phyloP scores from a whole-genome alignment of 257 asterid species.

The Craterostigma plantagineum region DNA sequence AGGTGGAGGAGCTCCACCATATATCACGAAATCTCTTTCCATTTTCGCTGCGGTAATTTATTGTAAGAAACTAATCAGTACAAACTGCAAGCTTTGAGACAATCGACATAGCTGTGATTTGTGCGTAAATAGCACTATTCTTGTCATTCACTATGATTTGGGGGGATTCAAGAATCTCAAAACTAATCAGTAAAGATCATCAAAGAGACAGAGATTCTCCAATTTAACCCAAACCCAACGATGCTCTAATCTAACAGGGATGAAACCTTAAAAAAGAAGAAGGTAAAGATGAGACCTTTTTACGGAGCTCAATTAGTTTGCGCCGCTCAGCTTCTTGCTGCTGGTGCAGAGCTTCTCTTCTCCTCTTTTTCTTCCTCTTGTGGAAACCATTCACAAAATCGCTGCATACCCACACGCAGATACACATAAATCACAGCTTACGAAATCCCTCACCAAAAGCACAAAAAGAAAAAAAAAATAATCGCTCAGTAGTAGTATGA shows the following conservation, averaged over 20 bases:
- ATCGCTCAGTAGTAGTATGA: not conserved
- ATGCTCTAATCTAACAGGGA: too few relatives aligned
- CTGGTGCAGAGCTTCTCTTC: slow-evolving; percentile 68
- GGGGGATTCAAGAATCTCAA: too few relatives aligned
- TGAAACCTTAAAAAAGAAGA: not conserved
- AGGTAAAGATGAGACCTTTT: slow-evolving; percentile 33
- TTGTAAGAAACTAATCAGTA: slow-evolving; percentile 5
- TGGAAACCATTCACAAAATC: slow-evolving; percentile 89
- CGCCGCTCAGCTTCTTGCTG: slow-evolving; percentile 51
- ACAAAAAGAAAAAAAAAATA: not conserved
- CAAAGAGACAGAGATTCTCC: too few relatives aligned
- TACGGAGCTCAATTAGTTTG: slow-evolving; percentile 69
- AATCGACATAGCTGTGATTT: not conserved
- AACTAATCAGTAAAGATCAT: too few relatives aligned
- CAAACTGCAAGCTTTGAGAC: not conserved
- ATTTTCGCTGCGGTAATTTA: slow-evolving; percentile 40
- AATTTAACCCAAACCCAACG: too few relatives aligned
- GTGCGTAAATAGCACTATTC: too few relatives aligned
- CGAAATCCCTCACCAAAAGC: not conserved
- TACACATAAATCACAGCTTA: not conserved
- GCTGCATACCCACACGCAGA: slow-evolving; percentile 15
- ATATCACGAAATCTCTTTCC: slow-evolving; percentile 52
- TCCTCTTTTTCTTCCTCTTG: slow-evolving; percentile 97
- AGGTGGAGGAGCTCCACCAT: slow-evolving; percentile 47
- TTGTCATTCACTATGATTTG: too few relatives aligned